These are phyloP conservation scores for Penicillium glabrum DNA, from an alignment of 2,329 filamentous ascomycete genomes.

Conservation along the genomic window DNA sequence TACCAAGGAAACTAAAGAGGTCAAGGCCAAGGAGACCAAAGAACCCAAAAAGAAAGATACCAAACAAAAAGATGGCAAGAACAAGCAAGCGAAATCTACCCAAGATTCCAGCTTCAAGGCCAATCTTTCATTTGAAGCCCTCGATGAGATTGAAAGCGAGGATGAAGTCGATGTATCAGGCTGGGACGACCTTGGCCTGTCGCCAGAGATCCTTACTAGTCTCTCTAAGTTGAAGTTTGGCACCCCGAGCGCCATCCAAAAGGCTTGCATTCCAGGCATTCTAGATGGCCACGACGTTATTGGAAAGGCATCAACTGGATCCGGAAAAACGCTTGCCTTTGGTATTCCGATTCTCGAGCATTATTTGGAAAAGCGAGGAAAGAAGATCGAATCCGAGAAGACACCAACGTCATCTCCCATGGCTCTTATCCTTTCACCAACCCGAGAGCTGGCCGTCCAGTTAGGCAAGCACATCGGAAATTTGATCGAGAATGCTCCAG, in stretches of 20 bases:
- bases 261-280: conserved; percentile 76
- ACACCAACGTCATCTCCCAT: conserved; percentile 54
- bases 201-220: conserved; percentile 67
- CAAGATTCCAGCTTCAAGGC: conserved; percentile 33
- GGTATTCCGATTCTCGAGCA: conserved; percentile 88
- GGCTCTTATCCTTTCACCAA: conserved; percentile 84
- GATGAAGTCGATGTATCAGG: conserved; percentile 69
- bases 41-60: conserved; percentile 28
- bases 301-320: conserved; percentile 93
- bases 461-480: conserved; percentile 77
- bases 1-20: conserved; percentile 9
- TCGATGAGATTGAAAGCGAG: conserved; percentile 48
- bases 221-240: conserved; percentile 77
- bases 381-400: conserved; percentile 40
- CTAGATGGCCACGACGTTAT: conserved; percentile 84
- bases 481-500: conserved; percentile 67
- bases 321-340: conserved; percentile 94
- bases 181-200: conserved; percentile 75
- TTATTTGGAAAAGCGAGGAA: conserved; percentile 60
- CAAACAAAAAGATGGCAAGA: conserved; percentile 15
- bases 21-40: conserved; percentile 24
- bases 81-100: conserved; percentile 31
- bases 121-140: conserved; percentile 37
- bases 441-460: conserved; percentile 90
- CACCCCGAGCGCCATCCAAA: conserved; percentile 80